Conservation (phyloP, 306 rosid genomes). For the Trifolium repens region DNA sequence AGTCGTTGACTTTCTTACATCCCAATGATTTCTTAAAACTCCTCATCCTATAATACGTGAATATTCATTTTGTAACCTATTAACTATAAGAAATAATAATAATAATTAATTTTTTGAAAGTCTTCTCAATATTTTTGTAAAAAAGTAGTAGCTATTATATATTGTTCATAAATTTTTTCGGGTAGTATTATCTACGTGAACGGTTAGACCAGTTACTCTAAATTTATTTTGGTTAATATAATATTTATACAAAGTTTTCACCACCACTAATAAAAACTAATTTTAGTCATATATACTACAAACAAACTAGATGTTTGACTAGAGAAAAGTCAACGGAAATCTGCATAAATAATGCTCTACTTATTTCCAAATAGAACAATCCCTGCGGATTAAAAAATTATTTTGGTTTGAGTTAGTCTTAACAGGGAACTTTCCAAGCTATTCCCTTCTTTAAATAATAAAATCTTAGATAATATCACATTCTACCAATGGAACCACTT, state of each 20-base stretch:
- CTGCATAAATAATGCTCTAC: not conserved
- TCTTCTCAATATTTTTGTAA: not conserved
- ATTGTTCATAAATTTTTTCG: not conserved
- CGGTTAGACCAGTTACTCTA: not conserved
- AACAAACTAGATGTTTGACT: not conserved
- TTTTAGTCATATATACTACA: not conserved
- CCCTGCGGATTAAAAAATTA: not conserved
- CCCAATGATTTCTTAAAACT: not conserved
- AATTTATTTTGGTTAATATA: too few relatives aligned
- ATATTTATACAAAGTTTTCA: too few relatives aligned
- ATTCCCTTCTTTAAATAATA: too few relatives aligned
- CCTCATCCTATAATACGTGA: not conserved
- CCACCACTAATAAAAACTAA: too few relatives aligned
- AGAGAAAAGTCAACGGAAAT: not conserved
- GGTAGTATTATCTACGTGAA: not conserved
- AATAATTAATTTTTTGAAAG: not conserved
- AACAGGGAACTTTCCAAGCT: conserved; percentile 1
- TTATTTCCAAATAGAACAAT: not conserved
- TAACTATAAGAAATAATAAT: not conserved
- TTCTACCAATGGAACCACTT: too few relatives aligned
- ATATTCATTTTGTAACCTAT: not conserved
- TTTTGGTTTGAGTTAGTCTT: conserved; percentile 3
- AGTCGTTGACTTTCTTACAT: not conserved
- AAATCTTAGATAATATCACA: too few relatives aligned
- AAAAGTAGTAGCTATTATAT: not conserved